Conservation (phyloP, 2,329 filamentous ascomycete genomes). For the Aspergillus tubingensis region DNA sequence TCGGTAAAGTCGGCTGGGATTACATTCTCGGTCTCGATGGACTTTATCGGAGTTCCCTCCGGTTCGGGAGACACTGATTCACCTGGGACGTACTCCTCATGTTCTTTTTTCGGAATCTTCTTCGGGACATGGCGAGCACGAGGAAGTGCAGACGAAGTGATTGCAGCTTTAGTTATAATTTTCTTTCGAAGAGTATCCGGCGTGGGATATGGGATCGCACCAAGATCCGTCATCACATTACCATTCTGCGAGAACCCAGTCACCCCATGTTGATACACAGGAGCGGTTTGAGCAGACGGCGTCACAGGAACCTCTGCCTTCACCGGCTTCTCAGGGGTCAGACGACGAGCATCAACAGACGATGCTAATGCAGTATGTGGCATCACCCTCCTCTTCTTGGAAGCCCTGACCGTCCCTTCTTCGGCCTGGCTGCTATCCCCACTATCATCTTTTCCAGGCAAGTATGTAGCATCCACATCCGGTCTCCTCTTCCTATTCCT, state of each 20-base stretch:
- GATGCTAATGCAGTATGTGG: background rate
- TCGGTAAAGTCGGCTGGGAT: background rate
- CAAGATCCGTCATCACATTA: background rate
- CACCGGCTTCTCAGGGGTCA: background rate
- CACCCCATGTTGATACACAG: background rate
- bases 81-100: background rate
- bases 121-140: background rate
- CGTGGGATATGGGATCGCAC: background rate
- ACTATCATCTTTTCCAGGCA: slow-evolving; percentile 7
- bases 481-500: slow-evolving; percentile 1
- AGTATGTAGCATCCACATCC: slow-evolving; percentile 3
- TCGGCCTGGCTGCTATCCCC: slow-evolving; percentile 18
- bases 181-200: background rate
- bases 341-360: slow-evolving; percentile 12
- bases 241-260: background rate
- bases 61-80: background rate
- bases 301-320: background rate
- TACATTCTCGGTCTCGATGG: background rate
- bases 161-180: background rate
- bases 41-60: background rate
- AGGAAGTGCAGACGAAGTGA: background rate
- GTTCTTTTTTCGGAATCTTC: background rate
- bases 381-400: background rate
- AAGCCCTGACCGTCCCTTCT: background rate
- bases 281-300: background rate